These are phyloP conservation scores for Hebeloma cylindrosporum DNA, from an alignment of 768 basidiomycete species.

Conservation along the genomic window DNA sequence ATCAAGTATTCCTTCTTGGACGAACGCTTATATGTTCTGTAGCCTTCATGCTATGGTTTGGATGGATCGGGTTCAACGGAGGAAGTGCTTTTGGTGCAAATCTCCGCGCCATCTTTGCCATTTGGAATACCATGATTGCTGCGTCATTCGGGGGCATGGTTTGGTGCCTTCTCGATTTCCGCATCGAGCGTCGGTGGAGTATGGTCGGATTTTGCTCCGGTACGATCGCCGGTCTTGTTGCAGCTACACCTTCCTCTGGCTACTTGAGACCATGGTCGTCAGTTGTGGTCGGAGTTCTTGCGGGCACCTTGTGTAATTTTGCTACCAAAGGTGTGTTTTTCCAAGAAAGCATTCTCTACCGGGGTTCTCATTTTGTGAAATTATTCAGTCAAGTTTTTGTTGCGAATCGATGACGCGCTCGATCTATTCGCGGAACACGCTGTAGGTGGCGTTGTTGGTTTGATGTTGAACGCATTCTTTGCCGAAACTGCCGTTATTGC, in stretches of 20 bases:
- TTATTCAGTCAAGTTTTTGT: slow-evolving; percentile 62
- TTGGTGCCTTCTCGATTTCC: slow-evolving; percentile 81
- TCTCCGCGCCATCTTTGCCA: slow-evolving; percentile 79
- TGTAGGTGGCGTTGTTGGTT: slow-evolving; percentile 77
- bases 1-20: neutral
- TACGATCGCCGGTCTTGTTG: slow-evolving; percentile 85
- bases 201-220: slow-evolving; percentile 96
- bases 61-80: slow-evolving; percentile 89
- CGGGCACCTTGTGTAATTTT: slow-evolving; percentile 76
- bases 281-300: slow-evolving; percentile 71
- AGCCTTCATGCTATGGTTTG: slow-evolving; percentile 84
- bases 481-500: slow-evolving; percentile 62
- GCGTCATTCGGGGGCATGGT: slow-evolving; percentile 80
- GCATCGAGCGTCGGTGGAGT: slow-evolving; percentile 78
- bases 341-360: slow-evolving; percentile 1
- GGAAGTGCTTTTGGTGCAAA: slow-evolving; percentile 89
- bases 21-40: slow-evolving; percentile 4
- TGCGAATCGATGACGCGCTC: slow-evolving; percentile 83
- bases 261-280: slow-evolving; percentile 77
- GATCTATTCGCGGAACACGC: slow-evolving; percentile 94
- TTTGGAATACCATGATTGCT: slow-evolving; percentile 87
- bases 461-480: slow-evolving; percentile 73
- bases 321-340: slow-evolving; percentile 69
- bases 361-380: slow-evolving; percentile 8
- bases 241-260: slow-evolving; percentile 86